Evolutionary conservation across 2,329 filamentous ascomycete genomes (phyloP), one percentile per base, ranked within the genome.

Genomic region (Aspergillus aculeatinus): DNA sequence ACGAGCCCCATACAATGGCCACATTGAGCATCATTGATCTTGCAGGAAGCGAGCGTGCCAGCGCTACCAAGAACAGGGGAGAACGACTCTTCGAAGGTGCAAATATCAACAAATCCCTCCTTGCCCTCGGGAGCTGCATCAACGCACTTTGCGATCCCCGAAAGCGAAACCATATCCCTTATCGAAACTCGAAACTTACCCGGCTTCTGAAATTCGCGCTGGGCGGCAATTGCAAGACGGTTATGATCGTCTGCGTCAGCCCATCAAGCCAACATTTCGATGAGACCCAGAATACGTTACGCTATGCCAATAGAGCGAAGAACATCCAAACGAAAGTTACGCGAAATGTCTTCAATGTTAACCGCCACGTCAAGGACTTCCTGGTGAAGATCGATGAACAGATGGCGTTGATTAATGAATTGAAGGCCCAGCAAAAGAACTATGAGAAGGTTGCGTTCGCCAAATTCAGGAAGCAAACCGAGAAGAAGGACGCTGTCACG

Each of bases 261-360:
- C 95, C 95, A 1, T 97, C 92, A 0, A 98, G 95, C 71, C 90
- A 91, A 5, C 95, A 99, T 77, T 99, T 95, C 69, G 95, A 99
- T 75, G 95, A 99, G 78, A 97, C 94, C 0, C 95, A 99, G 71
- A 99, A 99, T 76, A 99, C 95, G 0, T 83, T 99, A 19, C 90
- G 96, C 69, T 99, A 99, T 72, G 95, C 95, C 53, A 98, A 99
- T 76, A 86, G 95, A 67, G 95, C 95, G 60, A 99, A 99, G 85
- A 99, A 99, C 72, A 99, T 99, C 73, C 96, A 98, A 80, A 99
- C 95, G 60, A 99, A 99, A 83, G 92, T 97, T 59, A 97, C 95
- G n/a, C 88, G 93, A 70, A 99, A 99, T 73, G 93, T 98, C 25
- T 99, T 96, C 80, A 99, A 99, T 75, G 95, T 99, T 65, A 97